These are phyloP conservation scores for Xylaria acuta DNA, from an alignment of 495 filamentous ascomycete species.

Conservation along the genomic window DNA sequence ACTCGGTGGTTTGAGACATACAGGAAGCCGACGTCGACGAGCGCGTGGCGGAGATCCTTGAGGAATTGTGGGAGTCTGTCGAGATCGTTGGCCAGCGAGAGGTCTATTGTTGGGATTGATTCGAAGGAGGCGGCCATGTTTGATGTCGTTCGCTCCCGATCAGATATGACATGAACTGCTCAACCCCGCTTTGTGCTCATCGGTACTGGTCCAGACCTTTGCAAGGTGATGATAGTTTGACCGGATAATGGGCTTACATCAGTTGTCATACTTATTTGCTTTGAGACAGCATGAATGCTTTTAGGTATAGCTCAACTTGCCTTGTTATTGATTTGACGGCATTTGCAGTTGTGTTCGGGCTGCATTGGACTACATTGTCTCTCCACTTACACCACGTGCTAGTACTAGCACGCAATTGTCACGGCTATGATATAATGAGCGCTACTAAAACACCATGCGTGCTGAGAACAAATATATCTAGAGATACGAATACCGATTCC, in stretches of 20 bases:
- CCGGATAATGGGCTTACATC: not conserved
- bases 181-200: not conserved
- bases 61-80: constrained; percentile 40
- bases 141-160: not conserved
- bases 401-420: constrained; percentile 5
- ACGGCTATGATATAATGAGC: not conserved
- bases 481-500: no score
- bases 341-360: not conserved
- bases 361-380: no score
- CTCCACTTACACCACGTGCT: not conserved
- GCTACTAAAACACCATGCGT: not conserved
- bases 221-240: not conserved
- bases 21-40: constrained; percentile 59
- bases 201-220: not conserved
- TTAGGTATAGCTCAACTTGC: not conserved
- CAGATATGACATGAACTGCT: not conserved
- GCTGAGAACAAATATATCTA: not conserved
- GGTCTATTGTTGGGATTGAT: constrained; percentile 55
- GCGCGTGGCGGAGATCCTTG: constrained; percentile 49
- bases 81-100: constrained; percentile 44
- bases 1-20: constrained; percentile 60
- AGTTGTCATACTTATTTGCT: not conserved
- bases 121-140: constrained; percentile 42
- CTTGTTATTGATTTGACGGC: no score
- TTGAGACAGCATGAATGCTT: not conserved